Percentiles rank a stretch among this genome's conserved stretches.
phyloP scores from a whole-genome alignment of 257 asterid genomes.

The Penstemon davidsonii region DNA sequence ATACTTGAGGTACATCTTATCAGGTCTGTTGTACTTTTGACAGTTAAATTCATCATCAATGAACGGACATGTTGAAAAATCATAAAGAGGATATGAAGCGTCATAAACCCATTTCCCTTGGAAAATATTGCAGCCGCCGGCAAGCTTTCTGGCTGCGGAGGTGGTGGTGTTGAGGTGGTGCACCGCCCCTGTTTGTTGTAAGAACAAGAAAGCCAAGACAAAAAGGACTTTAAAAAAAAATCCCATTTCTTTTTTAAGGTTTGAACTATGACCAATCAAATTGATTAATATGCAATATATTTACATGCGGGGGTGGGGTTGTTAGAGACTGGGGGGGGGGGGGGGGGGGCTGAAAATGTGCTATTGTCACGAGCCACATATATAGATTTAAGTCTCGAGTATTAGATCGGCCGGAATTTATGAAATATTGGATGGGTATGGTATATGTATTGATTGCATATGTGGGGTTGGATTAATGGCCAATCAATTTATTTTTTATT shows the following conservation, averaged over 20 bases:
- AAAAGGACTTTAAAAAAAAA: slow-evolving; percentile 38
- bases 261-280: slow-evolving; percentile 13
- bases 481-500: not conserved
- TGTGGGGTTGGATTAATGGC: slow-evolving; percentile 36
- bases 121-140: slow-evolving; percentile 61
- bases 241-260: slow-evolving; percentile 32
- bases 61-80: slow-evolving; percentile 73
- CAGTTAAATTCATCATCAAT: slow-evolving; percentile 83
- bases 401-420: slow-evolving; percentile 25
- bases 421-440: slow-evolving; percentile 23
- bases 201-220: slow-evolving; percentile 35
- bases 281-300: not conserved
- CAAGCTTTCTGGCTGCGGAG: slow-evolving; percentile 37
- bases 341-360: slow-evolving; percentile 9
- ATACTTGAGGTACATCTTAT: slow-evolving; percentile 71
- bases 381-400: not conserved
- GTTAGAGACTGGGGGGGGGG: not conserved
- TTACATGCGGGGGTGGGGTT: slow-evolving; percentile 19
- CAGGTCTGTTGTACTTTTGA: slow-evolving; percentile 70
- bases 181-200: slow-evolving; percentile 34
- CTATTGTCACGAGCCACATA: slow-evolving; percentile 9
- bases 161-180: slow-evolving; percentile 33
- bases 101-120: slow-evolving; percentile 88
- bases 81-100: slow-evolving; percentile 76
- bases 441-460: slow-evolving; percentile 5